Base-by-base conservation (phyloP, 2,329 filamentous ascomycete genomes). In the Claviceps africana region DNA sequence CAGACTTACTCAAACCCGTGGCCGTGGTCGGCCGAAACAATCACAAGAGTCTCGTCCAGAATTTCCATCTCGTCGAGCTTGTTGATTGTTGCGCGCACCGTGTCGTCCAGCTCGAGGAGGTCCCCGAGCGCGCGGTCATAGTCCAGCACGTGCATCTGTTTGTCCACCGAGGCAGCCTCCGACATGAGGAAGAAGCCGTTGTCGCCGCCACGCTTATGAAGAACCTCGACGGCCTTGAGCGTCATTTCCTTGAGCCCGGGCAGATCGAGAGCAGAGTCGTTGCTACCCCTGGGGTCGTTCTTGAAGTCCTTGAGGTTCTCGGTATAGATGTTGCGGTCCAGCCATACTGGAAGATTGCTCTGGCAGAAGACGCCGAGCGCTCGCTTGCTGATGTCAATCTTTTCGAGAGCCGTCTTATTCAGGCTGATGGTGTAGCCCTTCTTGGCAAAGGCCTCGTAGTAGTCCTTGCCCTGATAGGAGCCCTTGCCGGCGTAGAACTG, bases 171-270 rank as follows among this genome's bases (percentile, higher is more conserved):
- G 17, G 88, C 88, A 28, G 84, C 88, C 67, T 94, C 88, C 13
- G 82, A 82, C 87, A 94, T 93, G 62, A 94, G 75, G 75, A 93
- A 88, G 77, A 85, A 94, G 6, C 88, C 88, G 54, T 86, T 77
- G 53, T 84, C 76, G 35, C 77, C 76, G 30, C 82, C 80, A 54
- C 79, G 76, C 40, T 74, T 74, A 65, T 84, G 70, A n/a, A 93
- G 78, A 51, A 91, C 81, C 54, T 91, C 86, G 48, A 93, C 78
- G 25, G 87, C 87, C 72, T 94, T 94, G 59, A 90, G 73, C 0
- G 88, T 90, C 88, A 94, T 94, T 45, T 93, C 86, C 70, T 88
- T 91, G 49, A 93, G 79, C 4, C 88, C 88, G 0, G 88, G 88
- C 30, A 91, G 79, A 62, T 93, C 86, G 8, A 77, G 73, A 5